A percentile compares a stretch with the other conserved stretches of the same genome.
These are phyloP conservation scores for Tilletia indica DNA, from an alignment of 1,284 basidiomycete species.

Conservation along the genomic window DNA sequence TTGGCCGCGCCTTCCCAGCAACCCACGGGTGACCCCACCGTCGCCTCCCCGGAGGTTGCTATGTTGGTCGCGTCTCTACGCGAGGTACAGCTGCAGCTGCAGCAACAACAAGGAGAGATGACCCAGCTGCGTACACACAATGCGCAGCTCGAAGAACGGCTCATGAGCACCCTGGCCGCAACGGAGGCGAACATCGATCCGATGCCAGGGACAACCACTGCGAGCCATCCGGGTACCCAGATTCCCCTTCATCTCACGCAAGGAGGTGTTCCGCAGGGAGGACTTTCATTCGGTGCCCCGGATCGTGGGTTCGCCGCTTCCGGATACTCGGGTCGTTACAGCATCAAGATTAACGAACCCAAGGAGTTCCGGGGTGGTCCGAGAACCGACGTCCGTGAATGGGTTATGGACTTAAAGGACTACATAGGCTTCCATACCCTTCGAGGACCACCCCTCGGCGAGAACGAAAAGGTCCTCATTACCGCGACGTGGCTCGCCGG, in stretches of 20 bases:
- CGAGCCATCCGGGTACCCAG: neutral
- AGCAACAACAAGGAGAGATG: neutral
- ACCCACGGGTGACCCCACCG: no score
- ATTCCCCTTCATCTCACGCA: neutral
- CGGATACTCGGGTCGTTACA: neutral
- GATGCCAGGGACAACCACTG: no score
- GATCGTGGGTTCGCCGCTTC: neutral
- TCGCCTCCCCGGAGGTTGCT: no score
- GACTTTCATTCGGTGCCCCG: neutral
- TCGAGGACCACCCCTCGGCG: neutral
- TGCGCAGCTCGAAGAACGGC: neutral
- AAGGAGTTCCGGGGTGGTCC: neutral
- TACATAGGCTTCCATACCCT: slow-evolving; percentile 1
- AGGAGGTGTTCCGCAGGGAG: no score
- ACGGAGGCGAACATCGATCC: no score
- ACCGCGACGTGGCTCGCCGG: neutral
- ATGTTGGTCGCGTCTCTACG: no score
- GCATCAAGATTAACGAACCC: neutral
- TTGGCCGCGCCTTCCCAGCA: no score
- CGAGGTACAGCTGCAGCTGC: neutral
- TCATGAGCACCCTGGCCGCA: neutral
- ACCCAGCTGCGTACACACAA: neutral
- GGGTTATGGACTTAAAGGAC: neutral
- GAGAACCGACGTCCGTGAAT: neutral
- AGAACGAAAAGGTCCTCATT: slow-evolving; percentile 4